phyloP scores from a whole-genome alignment of 768 basidiomycete genomes.

The Boletus rubroflammeus region DNA sequence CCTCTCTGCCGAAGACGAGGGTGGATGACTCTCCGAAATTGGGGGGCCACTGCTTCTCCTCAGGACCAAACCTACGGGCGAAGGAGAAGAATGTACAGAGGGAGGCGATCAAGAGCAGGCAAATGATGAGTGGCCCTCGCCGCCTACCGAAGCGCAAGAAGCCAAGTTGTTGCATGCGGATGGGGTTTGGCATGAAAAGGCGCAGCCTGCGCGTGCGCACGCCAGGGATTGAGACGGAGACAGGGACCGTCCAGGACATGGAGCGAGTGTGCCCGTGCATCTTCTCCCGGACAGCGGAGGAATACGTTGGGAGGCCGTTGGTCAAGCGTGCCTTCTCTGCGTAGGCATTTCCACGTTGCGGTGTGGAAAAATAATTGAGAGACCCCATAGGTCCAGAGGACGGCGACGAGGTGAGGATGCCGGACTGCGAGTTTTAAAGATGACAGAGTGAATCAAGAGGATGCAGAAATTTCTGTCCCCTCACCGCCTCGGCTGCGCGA shows the following conservation, averaged over 20 bases:
- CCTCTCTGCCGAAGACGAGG: slow-evolving; percentile 70
- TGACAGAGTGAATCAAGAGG: not conserved
- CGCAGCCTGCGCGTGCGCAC: slow-evolving; percentile 52
- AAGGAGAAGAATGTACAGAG: slow-evolving; percentile 59
- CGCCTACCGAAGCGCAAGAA: slow-evolving; percentile 56
- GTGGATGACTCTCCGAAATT: slow-evolving; percentile 62
- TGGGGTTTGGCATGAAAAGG: slow-evolving; percentile 57
- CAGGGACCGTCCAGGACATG: slow-evolving; percentile 55
- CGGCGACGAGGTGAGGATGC: slow-evolving; percentile 17
- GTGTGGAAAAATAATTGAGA: slow-evolving; percentile 44
- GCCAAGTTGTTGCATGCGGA: slow-evolving; percentile 54
- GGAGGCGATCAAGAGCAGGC: slow-evolving; percentile 42
- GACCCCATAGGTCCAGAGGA: slow-evolving; percentile 38
- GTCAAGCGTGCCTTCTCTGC: slow-evolving; percentile 41
- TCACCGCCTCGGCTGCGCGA: slow-evolving; percentile 4
- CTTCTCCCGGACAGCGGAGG: slow-evolving; percentile 66
- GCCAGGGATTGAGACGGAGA: slow-evolving; percentile 61
- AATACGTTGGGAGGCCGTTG: slow-evolving; percentile 45
- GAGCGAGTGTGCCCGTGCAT: slow-evolving; percentile 43
- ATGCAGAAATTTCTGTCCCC: slow-evolving; percentile 16
- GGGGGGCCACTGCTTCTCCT: slow-evolving; percentile 61
- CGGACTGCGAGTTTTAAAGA: slow-evolving; percentile 15
- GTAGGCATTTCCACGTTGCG: slow-evolving; percentile 45
- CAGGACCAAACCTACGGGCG: slow-evolving; percentile 56
- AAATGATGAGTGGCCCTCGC: slow-evolving; percentile 52